phyloP scores from a whole-genome alignment of 306 rosid species.

The Glycyrrhiza uralensis region DNA sequence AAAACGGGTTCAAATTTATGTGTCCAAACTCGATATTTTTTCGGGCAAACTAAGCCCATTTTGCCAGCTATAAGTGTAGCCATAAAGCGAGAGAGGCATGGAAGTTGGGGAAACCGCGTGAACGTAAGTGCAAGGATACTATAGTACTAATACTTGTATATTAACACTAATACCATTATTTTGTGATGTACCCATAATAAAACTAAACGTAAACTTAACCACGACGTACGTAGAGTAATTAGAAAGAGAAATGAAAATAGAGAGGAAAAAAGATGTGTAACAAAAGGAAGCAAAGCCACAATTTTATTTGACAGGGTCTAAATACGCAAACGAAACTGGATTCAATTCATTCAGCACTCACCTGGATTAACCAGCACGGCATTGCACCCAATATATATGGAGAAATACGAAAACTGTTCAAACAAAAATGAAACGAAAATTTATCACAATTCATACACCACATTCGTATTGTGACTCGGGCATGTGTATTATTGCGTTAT shows the following conservation, averaged over 20 bases:
- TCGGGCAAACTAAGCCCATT: too few relatives aligned
- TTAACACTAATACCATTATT: not conserved
- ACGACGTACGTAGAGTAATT: not conserved
- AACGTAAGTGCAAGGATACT: conserved; percentile 9
- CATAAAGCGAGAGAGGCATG: not conserved
- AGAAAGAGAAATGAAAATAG: not conserved
- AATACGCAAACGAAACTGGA: conserved; percentile 4
- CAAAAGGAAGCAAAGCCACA: not conserved
- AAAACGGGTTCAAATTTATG: too few relatives aligned
- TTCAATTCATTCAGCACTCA: not conserved
- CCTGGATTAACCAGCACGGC: conserved; percentile 30
- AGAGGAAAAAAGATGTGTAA: not conserved
- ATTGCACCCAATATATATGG: not conserved
- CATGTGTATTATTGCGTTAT: not conserved
- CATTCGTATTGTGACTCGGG: not conserved
- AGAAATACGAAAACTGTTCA: not conserved
- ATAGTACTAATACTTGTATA: not conserved
- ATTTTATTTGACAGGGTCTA: conserved; percentile 11
- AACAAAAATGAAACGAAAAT: too few relatives aligned
- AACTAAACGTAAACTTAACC: not conserved
- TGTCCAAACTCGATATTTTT: too few relatives aligned
- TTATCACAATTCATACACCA: not conserved
- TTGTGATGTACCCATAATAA: not conserved
- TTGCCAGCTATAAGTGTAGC: too few relatives aligned
- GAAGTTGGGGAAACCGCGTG: conserved; percentile 31